phyloP scores from a whole-genome alignment of 2,329 filamentous ascomycete species.

The Aspergillus thermomutatus region DNA sequence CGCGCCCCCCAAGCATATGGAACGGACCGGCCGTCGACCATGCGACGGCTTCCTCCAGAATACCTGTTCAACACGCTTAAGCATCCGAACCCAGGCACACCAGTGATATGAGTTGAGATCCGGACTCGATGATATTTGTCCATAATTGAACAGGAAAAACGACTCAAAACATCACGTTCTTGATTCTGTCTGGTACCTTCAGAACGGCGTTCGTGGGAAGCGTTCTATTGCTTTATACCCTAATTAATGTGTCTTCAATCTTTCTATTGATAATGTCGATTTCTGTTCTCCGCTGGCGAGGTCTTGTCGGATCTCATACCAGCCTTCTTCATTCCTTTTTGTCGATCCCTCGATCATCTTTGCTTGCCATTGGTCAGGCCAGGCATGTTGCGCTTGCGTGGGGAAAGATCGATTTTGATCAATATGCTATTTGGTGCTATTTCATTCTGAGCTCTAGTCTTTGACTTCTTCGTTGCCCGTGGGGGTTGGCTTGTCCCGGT shows the following conservation, averaged over 20 bases:
- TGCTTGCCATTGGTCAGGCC: not conserved
- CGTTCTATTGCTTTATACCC: constrained; percentile 30
- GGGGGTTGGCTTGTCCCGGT: not conserved
- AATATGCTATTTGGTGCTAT: not conserved
- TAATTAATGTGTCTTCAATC: constrained; percentile 29
- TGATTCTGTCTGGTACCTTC: constrained; percentile 17
- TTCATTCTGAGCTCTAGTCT: not conserved
- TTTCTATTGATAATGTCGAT: constrained; percentile 13
- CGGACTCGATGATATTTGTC: constrained; percentile 4
- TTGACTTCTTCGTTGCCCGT: not conserved
- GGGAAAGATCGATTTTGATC: not conserved
- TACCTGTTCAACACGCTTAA: constrained; percentile 43
- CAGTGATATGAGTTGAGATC: constrained; percentile 27
- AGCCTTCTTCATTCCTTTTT: not conserved
- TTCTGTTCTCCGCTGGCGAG: constrained; percentile 16
- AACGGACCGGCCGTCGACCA: constrained; percentile 45
- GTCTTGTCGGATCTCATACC: constrained; percentile 6
- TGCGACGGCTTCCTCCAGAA: constrained; percentile 46
- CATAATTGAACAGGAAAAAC: constrained; percentile 5
- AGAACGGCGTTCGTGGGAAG: constrained; percentile 26
- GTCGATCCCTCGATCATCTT: not conserved
- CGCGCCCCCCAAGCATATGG: constrained; percentile 42
- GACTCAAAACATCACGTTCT: constrained; percentile 10
- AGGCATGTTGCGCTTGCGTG: not conserved
- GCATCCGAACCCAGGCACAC: constrained; percentile 33